Percentiles rank a stretch among this genome's conserved stretches.
phyloP scores from a whole-genome alignment of 305 asterid species.

The Rubia tinctorum region DNA sequence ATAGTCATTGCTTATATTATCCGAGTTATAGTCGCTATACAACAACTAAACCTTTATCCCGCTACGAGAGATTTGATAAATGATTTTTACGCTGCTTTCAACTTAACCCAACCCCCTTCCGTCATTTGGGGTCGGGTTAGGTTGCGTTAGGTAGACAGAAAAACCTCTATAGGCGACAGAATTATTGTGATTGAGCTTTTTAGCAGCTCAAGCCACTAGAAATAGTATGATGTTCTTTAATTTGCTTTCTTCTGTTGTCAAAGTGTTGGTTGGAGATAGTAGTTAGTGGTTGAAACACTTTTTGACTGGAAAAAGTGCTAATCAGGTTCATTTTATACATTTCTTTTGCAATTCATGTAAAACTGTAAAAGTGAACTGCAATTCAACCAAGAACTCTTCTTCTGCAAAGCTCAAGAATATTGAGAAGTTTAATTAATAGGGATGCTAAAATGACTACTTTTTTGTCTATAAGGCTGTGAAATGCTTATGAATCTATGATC shows the following conservation, averaged over 20 bases:
- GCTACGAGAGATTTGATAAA: not conserved
- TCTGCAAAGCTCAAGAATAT: too few species aligned
- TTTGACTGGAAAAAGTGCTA: not conserved
- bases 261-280: conserved; percentile 6
- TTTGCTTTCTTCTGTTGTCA: conserved; percentile 9
- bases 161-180: not conserved
- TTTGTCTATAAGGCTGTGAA: not conserved
- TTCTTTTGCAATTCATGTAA: not conserved
- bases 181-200: not conserved
- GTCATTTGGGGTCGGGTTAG: not conserved
- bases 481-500: too few species aligned
- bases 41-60: too few species aligned
- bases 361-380: not conserved
- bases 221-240: conserved; percentile 1
- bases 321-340: too few species aligned
- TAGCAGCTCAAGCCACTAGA: not conserved
- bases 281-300: conserved; percentile 8
- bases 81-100: too few species aligned
- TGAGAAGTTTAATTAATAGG: not conserved
- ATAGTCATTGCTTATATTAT: not conserved
- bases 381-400: not conserved
- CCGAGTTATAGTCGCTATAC: too few species aligned
- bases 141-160: not conserved
- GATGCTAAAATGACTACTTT: not conserved
- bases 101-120: not conserved